These are phyloP conservation scores for Erysiphe pulchra DNA, from an alignment of 2,329 filamentous ascomycete genomes.

Conservation along the genomic window DNA sequence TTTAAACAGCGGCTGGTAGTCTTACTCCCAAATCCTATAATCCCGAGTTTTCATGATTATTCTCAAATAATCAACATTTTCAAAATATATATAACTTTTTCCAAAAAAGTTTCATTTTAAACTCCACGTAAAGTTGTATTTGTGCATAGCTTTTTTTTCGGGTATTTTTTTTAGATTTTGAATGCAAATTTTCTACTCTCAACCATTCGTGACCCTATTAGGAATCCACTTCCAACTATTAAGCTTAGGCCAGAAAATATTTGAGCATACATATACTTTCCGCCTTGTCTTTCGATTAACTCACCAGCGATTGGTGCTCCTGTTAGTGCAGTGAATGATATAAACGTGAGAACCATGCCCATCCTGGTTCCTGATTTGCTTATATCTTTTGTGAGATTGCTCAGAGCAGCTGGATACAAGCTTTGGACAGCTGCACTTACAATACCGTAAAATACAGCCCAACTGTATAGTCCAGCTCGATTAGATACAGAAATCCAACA, in stretches of 20 bases:
- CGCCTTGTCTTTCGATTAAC: slow-evolving; percentile 19
- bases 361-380: slow-evolving; percentile 28
- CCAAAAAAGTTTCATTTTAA: too few relatives aligned
- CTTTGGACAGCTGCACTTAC: slow-evolving; percentile 23
- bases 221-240: slow-evolving; percentile 17
- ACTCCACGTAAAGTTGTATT: too few relatives aligned
- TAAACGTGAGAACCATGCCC: slow-evolving; percentile 26
- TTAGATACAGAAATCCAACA: slow-evolving; percentile 23
- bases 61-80: too few relatives aligned
- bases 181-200: too few relatives aligned
- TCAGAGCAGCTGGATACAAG: slow-evolving; percentile 24
- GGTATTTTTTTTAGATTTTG: too few relatives aligned
- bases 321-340: slow-evolving; percentile 24
- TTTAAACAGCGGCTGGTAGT: too few relatives aligned
- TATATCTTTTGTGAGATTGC: slow-evolving; percentile 23
- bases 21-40: too few relatives aligned
- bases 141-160: too few relatives aligned
- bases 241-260: slow-evolving; percentile 22
- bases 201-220: slow-evolving; percentile 8
- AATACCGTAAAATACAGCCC: slow-evolving; percentile 25
- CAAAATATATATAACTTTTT: too few relatives aligned
- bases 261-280: slow-evolving; percentile 24
- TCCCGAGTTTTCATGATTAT: too few relatives aligned
- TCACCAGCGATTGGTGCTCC: slow-evolving; percentile 28
- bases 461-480: slow-evolving; percentile 21